These are phyloP conservation scores for Boletus speciosus DNA, from an alignment of 768 basidiomycete species.

Conservation along the genomic window DNA sequence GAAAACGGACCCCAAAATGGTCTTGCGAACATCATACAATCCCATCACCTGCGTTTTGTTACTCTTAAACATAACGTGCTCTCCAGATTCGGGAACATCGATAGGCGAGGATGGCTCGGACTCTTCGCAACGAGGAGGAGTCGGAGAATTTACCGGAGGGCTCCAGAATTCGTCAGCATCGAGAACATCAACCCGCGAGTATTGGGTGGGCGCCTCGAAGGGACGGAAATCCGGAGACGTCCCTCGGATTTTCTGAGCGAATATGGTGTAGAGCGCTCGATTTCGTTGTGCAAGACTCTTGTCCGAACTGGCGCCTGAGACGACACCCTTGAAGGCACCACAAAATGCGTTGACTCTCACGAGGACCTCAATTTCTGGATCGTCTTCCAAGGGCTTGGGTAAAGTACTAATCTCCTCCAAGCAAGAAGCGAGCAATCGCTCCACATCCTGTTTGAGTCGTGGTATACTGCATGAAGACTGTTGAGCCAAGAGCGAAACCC, in stretches of 20 bases:
- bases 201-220: slow-evolving; percentile 13
- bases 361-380: slow-evolving; percentile 47
- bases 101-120: too few relatives aligned
- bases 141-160: too few relatives aligned
- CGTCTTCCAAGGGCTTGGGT: slow-evolving; percentile 36
- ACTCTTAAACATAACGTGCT: not conserved
- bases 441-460: slow-evolving; percentile 37
- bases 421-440: slow-evolving; percentile 37
- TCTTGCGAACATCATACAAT: slow-evolving; percentile 32
- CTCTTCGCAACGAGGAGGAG: too few relatives aligned
- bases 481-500: slow-evolving; percentile 1
- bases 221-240: slow-evolving; percentile 44
- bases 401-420: slow-evolving; percentile 34
- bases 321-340: slow-evolving; percentile 31
- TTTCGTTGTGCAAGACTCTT: slow-evolving; percentile 38
- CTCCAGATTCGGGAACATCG: too few relatives aligned
- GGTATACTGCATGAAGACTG: slow-evolving; percentile 41
- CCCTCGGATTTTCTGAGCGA: slow-evolving; percentile 34
- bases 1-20: slow-evolving; percentile 34
- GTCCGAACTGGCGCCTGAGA: slow-evolving; percentile 32
- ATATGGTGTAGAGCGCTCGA: slow-evolving; percentile 29
- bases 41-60: slow-evolving; percentile 20
- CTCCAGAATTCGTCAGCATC: slow-evolving; percentile 6
- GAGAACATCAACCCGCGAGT: slow-evolving; percentile 6
- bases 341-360: slow-evolving; percentile 45